Conservation (phyloP, 352 stramenopile species). For the Phytophthora vignae region DNA sequence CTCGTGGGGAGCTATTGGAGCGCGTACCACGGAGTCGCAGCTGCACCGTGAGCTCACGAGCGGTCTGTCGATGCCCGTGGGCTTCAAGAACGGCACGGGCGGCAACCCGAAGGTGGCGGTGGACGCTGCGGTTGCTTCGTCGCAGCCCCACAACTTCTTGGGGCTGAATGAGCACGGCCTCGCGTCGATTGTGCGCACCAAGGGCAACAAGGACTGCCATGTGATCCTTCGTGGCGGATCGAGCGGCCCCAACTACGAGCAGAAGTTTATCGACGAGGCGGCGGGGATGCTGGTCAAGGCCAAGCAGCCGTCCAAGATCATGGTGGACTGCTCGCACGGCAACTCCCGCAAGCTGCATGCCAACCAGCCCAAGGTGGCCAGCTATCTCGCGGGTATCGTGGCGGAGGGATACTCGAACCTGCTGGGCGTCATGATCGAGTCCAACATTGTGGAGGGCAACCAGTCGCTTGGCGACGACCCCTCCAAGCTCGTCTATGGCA, state of each 20-base stretch:
- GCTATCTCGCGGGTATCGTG: conserved; percentile 72
- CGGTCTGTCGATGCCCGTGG: conserved; percentile 83
- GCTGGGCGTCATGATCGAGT: conserved; percentile 90
- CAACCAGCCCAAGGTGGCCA: conserved; percentile 85
- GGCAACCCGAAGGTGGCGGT: conserved; percentile 86
- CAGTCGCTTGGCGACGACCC: conserved; percentile 77
- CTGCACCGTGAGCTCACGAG: conserved; percentile 85
- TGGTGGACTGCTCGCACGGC: conserved; percentile 91
- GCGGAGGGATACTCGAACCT: conserved; percentile 71
- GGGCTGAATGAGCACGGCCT: conserved; percentile 85
- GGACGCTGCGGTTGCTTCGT: conserved; percentile 73
- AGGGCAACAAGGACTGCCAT: conserved; percentile 87
- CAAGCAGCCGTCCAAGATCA: conserved; percentile 78
- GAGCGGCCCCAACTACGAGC: conserved; percentile 83
- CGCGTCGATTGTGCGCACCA: conserved; percentile 85
- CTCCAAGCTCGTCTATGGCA: conserved; percentile 80
- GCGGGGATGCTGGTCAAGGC: conserved; percentile 69
- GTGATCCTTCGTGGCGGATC: conserved; percentile 84
- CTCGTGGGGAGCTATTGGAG: conserved; percentile 86
- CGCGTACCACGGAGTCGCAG: conserved; percentile 87
- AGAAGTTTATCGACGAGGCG: conserved; percentile 73
- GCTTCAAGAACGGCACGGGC: conserved; percentile 89
- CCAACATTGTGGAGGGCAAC: conserved; percentile 88
- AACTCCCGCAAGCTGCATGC: conserved; percentile 87
- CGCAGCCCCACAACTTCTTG: conserved; percentile 83